phyloP scores from a whole-genome alignment of 2,329 filamentous ascomycete species.

The Diaporthe australafricana region DNA sequence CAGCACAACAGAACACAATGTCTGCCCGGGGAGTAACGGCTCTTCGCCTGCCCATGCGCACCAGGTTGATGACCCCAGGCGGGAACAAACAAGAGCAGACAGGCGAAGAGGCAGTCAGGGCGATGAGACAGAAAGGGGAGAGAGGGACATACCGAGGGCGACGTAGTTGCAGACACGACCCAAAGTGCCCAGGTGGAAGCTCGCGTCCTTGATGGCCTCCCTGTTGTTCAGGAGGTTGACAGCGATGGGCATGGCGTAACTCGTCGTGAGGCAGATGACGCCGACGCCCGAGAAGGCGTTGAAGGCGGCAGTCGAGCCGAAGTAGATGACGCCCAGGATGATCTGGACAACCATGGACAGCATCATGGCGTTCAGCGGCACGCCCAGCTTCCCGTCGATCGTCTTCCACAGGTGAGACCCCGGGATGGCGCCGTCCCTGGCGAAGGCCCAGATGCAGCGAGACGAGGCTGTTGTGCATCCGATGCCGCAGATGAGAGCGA shows the following conservation, averaged over 20 bases:
- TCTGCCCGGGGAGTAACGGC: no score
- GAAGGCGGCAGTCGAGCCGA: constrained; percentile 76
- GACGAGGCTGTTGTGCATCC: constrained; percentile 77
- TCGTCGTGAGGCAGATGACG: constrained; percentile 76
- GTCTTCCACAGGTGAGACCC: constrained; percentile 70
- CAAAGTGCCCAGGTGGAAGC: constrained; percentile 71
- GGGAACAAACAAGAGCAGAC: background rate
- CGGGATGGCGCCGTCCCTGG: constrained; percentile 77
- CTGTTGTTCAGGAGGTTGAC: constrained; percentile 72
- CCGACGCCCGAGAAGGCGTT: constrained; percentile 78
- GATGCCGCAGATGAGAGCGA: constrained; percentile 75
- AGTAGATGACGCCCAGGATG: constrained; percentile 74
- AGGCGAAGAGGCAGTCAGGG: background rate
- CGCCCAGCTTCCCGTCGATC: constrained; percentile 71
- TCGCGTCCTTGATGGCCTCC: constrained; percentile 65
- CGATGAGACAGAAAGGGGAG: constrained; percentile 26
- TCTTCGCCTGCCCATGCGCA: background rate
- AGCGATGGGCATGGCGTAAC: constrained; percentile 75
- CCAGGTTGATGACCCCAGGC: no score
- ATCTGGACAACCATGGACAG: constrained; percentile 75
- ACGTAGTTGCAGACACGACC: constrained; percentile 73
- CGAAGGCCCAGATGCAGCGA: constrained; percentile 76
- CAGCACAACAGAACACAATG: constrained; percentile 40
- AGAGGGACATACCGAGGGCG: constrained; percentile 63
- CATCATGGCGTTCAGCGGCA: constrained; percentile 80